Conservation (phyloP, 768 basidiomycete genomes). For the Tulasnella sp. region DNA sequence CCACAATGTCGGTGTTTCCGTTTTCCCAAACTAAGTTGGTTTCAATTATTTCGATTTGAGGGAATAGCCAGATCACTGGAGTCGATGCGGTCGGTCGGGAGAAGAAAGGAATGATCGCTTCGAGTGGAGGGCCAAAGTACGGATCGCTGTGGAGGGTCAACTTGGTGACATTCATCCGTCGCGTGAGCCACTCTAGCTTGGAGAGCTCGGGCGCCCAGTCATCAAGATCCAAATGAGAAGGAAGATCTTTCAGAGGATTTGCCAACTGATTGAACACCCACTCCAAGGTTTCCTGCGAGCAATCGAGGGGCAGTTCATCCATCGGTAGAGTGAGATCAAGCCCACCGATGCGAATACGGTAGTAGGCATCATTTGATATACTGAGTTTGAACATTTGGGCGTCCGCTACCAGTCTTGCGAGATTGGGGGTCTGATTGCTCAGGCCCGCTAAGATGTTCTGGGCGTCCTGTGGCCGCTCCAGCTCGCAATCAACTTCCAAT, state of each 20-base stretch:
- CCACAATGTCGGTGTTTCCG: not conserved
- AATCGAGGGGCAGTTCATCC: not conserved
- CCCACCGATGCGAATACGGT: not conserved
- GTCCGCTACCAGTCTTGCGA: not conserved
- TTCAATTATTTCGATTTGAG: not conserved
- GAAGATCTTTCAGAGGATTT: not conserved
- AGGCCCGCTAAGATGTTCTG: not conserved
- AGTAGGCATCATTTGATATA: not conserved
- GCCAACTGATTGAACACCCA: not conserved
- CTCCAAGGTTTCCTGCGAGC: not conserved
- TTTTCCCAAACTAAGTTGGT: not conserved
- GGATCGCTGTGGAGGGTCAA: not conserved
- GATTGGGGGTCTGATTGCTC: not conserved
- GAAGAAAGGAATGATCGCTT: not conserved
- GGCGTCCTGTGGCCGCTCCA: not conserved
- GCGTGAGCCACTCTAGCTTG: not conserved
- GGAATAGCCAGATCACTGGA: not conserved
- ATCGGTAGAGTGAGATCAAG: not conserved
- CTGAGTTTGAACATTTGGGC: not conserved
- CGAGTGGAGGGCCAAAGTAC: not conserved
- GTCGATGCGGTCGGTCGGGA: not conserved
- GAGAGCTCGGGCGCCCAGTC: not conserved
- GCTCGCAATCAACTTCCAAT: not conserved
- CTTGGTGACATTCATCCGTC: not conserved
- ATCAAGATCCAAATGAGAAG: not conserved